Evolutionary conservation across 352 stramenopile genomes (phyloP), one percentile per base, ranked within the genome.

Genomic region (Phytopythium boreale): DNA sequence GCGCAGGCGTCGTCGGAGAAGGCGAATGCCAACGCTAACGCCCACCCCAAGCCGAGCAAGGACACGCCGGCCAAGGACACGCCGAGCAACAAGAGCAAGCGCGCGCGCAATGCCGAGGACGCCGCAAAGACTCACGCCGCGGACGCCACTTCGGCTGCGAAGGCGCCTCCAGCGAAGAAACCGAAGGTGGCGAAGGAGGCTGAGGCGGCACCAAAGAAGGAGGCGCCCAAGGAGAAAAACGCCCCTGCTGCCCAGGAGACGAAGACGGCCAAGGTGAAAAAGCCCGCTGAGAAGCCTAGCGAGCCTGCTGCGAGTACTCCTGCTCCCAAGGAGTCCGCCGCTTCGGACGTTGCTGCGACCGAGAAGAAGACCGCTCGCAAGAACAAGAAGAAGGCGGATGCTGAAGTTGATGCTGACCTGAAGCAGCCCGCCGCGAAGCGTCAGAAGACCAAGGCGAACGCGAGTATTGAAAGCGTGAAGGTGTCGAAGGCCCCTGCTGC

Each of bases 341-440:
- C 31, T 22, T 14, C 51, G 49, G 61, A 67, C 15, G 44, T 24
- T 9, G 27, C 59, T 60, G 8, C 37, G 17, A 29, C 20, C 58
- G 44, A 50, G 10, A 53, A 31, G 22, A 67, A 63, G 47, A 4
- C 53, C n/a, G 53, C n/a, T 56, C 62, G 61, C 27, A 77, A 81
- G 29, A 47, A 46, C 6, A 82, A 79, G 57, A 84, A 86, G 61
- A 82, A 77, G 68, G 64, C 67, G 9, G 66, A 77, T 8, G 63
- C 19, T 31, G 69, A 75, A 22, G 56, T 56, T n/a, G 67, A 69
- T 52, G 37, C 60, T 17, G 37, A 36, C 50, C 3, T 67, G 59
- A 56, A 71, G 53, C 68, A 72, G 26, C 68, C 76, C 34, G 66
- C 63, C 0, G 49, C 67, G 19, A 86, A 86, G 67, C 76, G 76